Conservation (phyloP, 441 rosid species). For the Gossypium davidsonii region DNA sequence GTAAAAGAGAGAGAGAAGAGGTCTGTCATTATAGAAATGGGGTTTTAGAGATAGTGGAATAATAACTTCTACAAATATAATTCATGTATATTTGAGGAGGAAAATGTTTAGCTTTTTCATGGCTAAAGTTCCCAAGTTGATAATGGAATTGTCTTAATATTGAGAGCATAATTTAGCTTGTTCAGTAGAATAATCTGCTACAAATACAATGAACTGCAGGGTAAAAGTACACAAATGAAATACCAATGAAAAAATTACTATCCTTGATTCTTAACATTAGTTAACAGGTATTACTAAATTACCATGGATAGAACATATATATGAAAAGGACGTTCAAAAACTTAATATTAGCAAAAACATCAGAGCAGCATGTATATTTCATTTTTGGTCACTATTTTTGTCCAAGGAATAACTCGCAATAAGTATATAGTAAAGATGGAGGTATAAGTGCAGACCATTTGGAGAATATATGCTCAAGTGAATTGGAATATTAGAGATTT, state of each 20-base stretch:
- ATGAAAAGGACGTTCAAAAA: neutral
- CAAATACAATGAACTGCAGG: neutral
- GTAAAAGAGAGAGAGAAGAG: neutral
- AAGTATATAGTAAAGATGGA: neutral
- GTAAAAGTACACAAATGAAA: neutral
- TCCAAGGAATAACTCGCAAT: slow-evolving; percentile 9
- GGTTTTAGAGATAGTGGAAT: neutral
- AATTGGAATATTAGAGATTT: slow-evolving; percentile 70
- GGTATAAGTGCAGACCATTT: slow-evolving; percentile 48
- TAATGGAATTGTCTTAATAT: neutral
- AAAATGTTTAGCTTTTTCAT: neutral
- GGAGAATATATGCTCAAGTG: slow-evolving; percentile 95
- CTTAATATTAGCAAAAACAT: neutral
- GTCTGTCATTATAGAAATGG: neutral
- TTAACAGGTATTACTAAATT: neutral
- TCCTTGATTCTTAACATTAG: neutral
- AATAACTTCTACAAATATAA: neutral
- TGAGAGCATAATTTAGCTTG: neutral
- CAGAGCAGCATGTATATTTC: neutral
- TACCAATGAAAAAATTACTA: neutral
- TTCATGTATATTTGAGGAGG: neutral
- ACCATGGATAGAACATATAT: neutral
- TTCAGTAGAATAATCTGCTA: neutral
- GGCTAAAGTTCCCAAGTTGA: neutral
- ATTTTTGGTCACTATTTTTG: neutral